phyloP scores from a whole-genome alignment of 1,284 basidiomycete species.

The Rhizoctonia solani region DNA sequence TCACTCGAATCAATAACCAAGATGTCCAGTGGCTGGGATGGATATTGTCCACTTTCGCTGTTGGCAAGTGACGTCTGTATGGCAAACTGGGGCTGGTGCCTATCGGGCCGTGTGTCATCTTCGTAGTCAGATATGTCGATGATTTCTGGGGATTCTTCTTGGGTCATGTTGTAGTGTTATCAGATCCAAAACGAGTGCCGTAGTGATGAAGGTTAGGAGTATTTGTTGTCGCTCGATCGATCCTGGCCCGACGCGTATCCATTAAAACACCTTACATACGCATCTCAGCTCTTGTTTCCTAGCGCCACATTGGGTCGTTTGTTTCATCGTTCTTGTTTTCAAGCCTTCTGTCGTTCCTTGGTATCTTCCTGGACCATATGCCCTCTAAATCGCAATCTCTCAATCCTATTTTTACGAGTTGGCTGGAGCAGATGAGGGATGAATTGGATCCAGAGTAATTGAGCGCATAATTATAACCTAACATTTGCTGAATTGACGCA shows the following conservation, averaged over 20 bases:
- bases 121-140: slow-evolving; percentile 28
- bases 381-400: slow-evolving; percentile 17
- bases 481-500: too few relatives aligned
- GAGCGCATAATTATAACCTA: too few relatives aligned
- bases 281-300: background rate
- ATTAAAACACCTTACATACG: slow-evolving; percentile 6
- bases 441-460: slow-evolving; percentile 29
- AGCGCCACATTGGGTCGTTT: background rate
- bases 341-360: background rate
- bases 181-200: background rate
- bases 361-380: too few relatives aligned
- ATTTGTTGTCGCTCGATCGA: slow-evolving; percentile 6
- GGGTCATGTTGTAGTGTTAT: background rate
- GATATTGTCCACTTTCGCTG: background rate
- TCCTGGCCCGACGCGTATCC: slow-evolving; percentile 14
- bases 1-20: slow-evolving; percentile 27
- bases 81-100: background rate
- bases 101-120: background rate
- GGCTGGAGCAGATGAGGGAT: slow-evolving; percentile 31
- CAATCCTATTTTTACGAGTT: slow-evolving; percentile 13
- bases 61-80: background rate
- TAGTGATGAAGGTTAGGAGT: background rate
- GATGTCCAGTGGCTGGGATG: background rate
- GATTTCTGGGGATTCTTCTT: background rate
- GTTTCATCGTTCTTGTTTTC: background rate